Base-by-base conservation (phyloP, 2,329 filamentous ascomycete genomes). In the Coleophoma cylindrospora region DNA sequence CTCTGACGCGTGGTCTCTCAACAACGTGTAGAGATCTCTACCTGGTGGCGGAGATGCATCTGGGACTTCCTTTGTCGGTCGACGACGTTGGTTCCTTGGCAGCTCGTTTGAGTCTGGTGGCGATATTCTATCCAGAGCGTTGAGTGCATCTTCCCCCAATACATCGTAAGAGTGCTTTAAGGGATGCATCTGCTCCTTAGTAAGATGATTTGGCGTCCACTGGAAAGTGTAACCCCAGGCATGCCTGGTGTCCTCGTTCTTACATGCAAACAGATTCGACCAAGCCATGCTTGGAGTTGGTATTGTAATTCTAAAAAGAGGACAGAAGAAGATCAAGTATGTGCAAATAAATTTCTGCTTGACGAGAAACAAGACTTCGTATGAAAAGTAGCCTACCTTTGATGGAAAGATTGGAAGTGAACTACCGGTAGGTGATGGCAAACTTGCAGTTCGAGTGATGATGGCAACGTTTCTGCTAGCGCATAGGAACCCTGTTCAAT, bases 211-310 rank as follows among this genome's bases (percentile, higher is more conserved):
- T 6, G 76, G 64, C 1, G 86, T 87, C 75, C 86, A 84, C 58
- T 83, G 77, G 63, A 91, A 91, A 7, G 74, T 77, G 61, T 88
- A 79, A 17, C 80, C 84, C 81, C 84, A 90, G 55, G 48, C 47
- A 37, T 27, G 34, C 17, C 50, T 33, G 4, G 46, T 43, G 34
- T 61, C 59, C 45, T 57, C 52, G 50, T 61, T 57, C 12, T 50
- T 50, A 19, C 47, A 48, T 37, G 47, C 49, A 34, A 60, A 61
- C 7, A 53, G 55, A 48, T 57, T 59, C 21, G 51, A 45, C 53
- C 53, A 60, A 32, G 52, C 12, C 50, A 54, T 54, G 41, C 27
- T 27, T 7, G 27, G 9, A 27, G 9, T 7, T 27, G 7, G 27
- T 27, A 27, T 27, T 8, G 9, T 27, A 27, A 10, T 27, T 3